Percentiles rank a stretch among this genome's conserved stretches.
These are phyloP conservation scores for Chlorella sp. DNA, from an alignment of 139 green algal genomes.

Conservation along the genomic window DNA sequence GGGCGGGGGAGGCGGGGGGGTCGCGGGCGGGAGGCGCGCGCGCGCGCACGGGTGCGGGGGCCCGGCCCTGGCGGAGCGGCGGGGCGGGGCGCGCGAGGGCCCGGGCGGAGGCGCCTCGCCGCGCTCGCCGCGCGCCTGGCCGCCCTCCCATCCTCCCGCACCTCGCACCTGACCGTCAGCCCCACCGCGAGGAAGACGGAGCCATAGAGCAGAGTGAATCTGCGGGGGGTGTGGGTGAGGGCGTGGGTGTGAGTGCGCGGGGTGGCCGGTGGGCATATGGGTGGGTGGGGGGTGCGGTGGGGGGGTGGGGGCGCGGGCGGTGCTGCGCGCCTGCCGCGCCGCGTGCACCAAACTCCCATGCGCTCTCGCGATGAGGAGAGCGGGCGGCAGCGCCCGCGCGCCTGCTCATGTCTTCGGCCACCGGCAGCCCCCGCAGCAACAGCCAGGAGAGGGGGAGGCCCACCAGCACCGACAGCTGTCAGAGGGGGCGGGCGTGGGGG, in stretches of 20 bases:
- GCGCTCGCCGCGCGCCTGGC: background rate
- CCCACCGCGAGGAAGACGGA: constrained; percentile 65
- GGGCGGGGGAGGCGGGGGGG: background rate
- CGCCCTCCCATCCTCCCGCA: too few relatives aligned
- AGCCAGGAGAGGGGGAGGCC: constrained; percentile 66
- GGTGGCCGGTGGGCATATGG: background rate
- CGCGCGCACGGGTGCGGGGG: background rate
- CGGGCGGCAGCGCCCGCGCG: background rate
- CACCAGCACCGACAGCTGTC: constrained; percentile 60
- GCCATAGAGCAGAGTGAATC: constrained; percentile 49
- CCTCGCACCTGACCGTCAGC: constrained; percentile 60
- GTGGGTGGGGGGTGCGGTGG: background rate
- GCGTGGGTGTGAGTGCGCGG: background rate
- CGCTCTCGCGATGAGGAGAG: background rate
- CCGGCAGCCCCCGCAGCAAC: constrained; percentile 64
- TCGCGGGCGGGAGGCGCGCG: background rate
- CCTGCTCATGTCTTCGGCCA: background rate
- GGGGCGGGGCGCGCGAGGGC: too few relatives aligned
- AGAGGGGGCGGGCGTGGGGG: background rate
- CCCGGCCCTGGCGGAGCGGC: too few relatives aligned
- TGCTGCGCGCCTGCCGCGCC: background rate
- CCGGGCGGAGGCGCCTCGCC: too few relatives aligned
- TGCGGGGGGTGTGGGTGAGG: too few relatives aligned
- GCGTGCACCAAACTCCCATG: background rate
- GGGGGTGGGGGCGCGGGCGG: background rate